Conservation (phyloP, 108 stramenopile species). For the Bacterosira constricta region DNA sequence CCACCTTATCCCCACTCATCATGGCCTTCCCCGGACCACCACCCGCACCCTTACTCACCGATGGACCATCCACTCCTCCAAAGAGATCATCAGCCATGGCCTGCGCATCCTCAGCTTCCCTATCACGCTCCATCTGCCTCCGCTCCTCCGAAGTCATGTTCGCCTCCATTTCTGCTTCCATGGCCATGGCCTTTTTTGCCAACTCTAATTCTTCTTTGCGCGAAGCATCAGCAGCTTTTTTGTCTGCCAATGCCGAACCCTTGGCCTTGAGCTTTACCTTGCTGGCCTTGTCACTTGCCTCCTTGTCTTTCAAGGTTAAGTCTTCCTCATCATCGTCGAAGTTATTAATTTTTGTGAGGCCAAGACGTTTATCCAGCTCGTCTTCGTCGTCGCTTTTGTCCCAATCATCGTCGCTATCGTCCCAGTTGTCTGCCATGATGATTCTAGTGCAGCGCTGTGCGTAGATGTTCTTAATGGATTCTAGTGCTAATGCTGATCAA, state of each 20-base stretch:
- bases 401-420: conserved; percentile 92
- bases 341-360: conserved; percentile 49
- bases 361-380: conserved; percentile 76
- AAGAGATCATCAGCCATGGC: conserved; percentile 87
- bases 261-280: conserved; percentile 66
- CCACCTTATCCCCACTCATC: conserved; percentile 71
- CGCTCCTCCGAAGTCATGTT: conserved; percentile 86
- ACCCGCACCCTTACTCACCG: conserved; percentile 9
- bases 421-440: conserved; percentile 82
- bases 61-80: conserved; percentile 64
- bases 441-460: too few relatives aligned
- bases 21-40: conserved; percentile 9
- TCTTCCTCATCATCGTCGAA: conserved; percentile 91
- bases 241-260: conserved; percentile 83
- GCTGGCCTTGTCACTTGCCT: conserved; percentile 45
- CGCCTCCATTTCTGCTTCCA: conserved; percentile 87
- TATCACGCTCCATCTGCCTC: conserved; percentile 53
- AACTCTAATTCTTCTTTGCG: conserved; percentile 74
- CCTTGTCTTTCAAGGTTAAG: conserved; percentile 84
- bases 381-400: conserved; percentile 82
- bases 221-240: conserved; percentile 73
- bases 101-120: conserved; percentile 81
- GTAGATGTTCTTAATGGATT: not conserved
- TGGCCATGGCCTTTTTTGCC: conserved; percentile 82
- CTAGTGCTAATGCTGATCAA: not conserved